Percentiles rank a stretch among this genome's conserved stretches.
These are phyloP conservation scores for Adenanthera pavonina DNA, from an alignment of 306 rosid species.

Conservation along the genomic window DNA sequence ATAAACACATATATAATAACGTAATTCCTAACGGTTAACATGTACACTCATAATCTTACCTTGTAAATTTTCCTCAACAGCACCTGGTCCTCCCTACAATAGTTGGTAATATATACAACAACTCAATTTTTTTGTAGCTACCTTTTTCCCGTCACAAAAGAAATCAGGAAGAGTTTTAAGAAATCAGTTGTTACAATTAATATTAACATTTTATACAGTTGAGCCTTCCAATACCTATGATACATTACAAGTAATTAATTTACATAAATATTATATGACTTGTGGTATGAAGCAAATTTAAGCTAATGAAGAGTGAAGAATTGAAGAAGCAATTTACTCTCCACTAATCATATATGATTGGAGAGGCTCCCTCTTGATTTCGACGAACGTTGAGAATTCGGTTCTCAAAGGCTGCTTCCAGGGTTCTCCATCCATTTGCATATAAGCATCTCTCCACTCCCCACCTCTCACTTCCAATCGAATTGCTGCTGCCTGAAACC, in stretches of 20 bases:
- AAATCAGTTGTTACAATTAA: not conserved
- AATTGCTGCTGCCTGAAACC: conserved; percentile 83
- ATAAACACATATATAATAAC: too few species aligned
- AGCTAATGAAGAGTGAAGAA: too few species aligned
- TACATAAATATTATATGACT: not conserved
- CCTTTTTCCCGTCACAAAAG: not conserved
- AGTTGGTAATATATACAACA: not conserved
- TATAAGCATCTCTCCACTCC: conserved; percentile 74
- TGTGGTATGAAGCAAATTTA: not conserved
- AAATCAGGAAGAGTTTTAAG: not conserved
- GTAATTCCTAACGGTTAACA: too few species aligned
- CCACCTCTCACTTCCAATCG: conserved; percentile 94
- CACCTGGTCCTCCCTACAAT: too few species aligned
- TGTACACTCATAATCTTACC: too few species aligned
- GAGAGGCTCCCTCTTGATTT: conserved; percentile 85
- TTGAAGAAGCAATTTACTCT: conserved; percentile 31
- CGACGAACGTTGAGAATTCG: conserved; percentile 78
- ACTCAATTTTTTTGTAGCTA: not conserved
- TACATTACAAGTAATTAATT: not conserved
- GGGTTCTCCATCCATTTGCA: conserved; percentile 99
- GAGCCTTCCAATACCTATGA: conserved; percentile 6
- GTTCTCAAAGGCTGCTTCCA: conserved; percentile 88
- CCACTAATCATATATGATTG: conserved; percentile 79
- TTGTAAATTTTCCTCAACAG: too few species aligned
- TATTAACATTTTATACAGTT: conserved; percentile 24